phyloP scores from a whole-genome alignment of 352 stramenopile species.

The Pythium oligandrum region DNA sequence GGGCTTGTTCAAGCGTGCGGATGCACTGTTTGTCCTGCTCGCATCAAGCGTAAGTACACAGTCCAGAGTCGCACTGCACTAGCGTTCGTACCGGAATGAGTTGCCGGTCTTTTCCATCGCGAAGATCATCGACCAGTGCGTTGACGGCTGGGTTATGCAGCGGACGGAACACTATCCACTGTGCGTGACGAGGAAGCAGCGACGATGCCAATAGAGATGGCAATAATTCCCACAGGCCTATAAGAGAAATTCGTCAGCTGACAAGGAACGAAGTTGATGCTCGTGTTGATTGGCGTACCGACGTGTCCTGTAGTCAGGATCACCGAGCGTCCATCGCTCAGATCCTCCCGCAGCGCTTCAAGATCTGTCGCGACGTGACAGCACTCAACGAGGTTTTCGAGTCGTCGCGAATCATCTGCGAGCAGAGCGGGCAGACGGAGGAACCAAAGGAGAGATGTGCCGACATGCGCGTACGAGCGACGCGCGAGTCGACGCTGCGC shows the following conservation, averaged over 20 bases:
- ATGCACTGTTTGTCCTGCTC: slow-evolving; percentile 57
- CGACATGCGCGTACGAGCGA: slow-evolving; percentile 28
- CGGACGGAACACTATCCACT: slow-evolving; percentile 60
- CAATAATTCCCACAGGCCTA: slow-evolving; percentile 56
- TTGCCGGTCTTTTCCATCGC: slow-evolving; percentile 19
- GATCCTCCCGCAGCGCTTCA: not conserved
- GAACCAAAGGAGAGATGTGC: slow-evolving; percentile 39
- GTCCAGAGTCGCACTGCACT: not conserved
- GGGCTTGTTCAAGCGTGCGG: slow-evolving; percentile 20
- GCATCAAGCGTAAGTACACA: not conserved
- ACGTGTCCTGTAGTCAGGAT: slow-evolving; percentile 46
- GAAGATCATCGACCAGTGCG: slow-evolving; percentile 30
- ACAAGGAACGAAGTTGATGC: not conserved
- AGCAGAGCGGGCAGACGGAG: slow-evolving; percentile 29
- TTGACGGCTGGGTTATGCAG: slow-evolving; percentile 39
- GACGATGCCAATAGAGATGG: slow-evolving; percentile 26
- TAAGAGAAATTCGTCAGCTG: not conserved
- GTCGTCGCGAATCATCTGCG: slow-evolving; percentile 9
- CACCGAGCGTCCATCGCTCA: slow-evolving; percentile 11
- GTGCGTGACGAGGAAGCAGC: slow-evolving; percentile 22
- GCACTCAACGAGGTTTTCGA: slow-evolving; percentile 14
- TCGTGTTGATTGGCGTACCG: slow-evolving; percentile 13
- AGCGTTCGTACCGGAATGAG: slow-evolving; percentile 35
- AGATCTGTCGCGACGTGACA: slow-evolving; percentile 8
- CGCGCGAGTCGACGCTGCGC: slow-evolving; percentile 19